A percentile compares a stretch with the other conserved stretches of the same genome.
Evolutionary conservation across 2,329 filamentous ascomycete genomes (phyloP).

Genomic region (Alternaria brassicae): DNA sequence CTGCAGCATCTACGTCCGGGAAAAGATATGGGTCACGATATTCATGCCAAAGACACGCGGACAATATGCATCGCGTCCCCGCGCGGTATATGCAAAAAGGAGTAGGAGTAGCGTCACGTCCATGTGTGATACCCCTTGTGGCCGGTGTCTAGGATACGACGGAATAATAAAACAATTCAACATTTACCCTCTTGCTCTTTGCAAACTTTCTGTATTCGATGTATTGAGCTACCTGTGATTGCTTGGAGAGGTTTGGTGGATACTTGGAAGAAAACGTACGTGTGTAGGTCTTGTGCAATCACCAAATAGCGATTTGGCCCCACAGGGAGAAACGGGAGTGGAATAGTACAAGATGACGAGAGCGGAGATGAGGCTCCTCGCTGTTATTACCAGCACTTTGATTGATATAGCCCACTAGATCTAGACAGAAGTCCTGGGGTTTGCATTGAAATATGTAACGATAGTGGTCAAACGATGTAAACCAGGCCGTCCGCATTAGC

Average conservation of each 20-base stretch:
- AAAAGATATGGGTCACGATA: conserved; percentile 14
- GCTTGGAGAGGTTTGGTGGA: not conserved
- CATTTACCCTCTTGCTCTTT: not conserved
- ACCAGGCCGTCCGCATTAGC: not conserved
- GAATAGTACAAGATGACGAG: not conserved
- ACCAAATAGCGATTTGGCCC: not conserved
- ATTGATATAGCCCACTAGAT: not conserved
- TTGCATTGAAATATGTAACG: not conserved
- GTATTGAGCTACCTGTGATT: not conserved
- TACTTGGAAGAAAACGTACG: too few relatives aligned
- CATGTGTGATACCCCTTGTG: conserved; percentile 21
- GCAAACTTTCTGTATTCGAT: not conserved
- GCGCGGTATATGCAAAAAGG: conserved; percentile 1
- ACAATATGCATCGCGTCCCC: conserved; percentile 2
- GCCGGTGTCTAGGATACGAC: conserved; percentile 23
- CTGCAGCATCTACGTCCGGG: not conserved
- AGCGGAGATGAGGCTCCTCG: not conserved
- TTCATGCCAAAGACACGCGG: not conserved
- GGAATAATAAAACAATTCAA: conserved; percentile 9
- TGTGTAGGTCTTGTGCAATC: not conserved
- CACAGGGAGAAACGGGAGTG: not conserved
- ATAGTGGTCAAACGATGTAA: not conserved
- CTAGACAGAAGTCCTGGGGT: not conserved
- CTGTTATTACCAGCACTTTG: not conserved
- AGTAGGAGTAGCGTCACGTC: conserved; percentile 15